A percentile compares a stretch with the other conserved stretches of the same genome.
Evolutionary conservation across 306 rosid species (phyloP).

Genomic region (Vigna trinervia): DNA sequence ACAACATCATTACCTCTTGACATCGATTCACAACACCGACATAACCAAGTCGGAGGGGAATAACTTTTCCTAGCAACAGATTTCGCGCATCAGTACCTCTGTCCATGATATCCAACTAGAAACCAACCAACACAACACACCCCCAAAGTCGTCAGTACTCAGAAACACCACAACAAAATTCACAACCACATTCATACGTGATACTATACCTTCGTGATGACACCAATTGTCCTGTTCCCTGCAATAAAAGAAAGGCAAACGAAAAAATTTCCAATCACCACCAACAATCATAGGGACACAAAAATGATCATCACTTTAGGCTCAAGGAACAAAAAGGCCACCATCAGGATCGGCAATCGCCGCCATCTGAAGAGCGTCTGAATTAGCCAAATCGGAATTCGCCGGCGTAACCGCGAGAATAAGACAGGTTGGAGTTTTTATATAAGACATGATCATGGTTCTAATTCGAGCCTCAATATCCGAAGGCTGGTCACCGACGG

Average conservation of each 20-base stretch:
- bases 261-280: background rate
- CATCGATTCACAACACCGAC: conserved; percentile 94
- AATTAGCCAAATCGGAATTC: conserved; percentile 96
- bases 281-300: conserved; percentile 10
- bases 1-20: conserved; percentile 77
- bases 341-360: conserved; percentile 99
- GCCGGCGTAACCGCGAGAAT: conserved; percentile 97
- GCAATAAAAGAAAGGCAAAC: conserved; percentile 33
- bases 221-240: conserved; percentile 96
- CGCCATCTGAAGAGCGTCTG: conserved; percentile 99
- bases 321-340: conserved; percentile 41
- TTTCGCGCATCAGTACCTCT: conserved; percentile 99
- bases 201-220: conserved; percentile 81
- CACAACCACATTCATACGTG: conserved; percentile 6
- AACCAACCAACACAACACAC: conserved; percentile 4
- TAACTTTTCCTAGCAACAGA: conserved; percentile 85
- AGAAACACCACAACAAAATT: conserved; percentile 29
- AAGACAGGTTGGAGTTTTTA: conserved; percentile 76
- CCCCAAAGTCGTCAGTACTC: conserved; percentile 44
- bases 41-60: conserved; percentile 94
- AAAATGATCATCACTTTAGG: conserved; percentile 24
- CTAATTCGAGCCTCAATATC: conserved; percentile 91
- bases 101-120: conserved; percentile 97
- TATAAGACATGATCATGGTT: conserved; percentile 96
- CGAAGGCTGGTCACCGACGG: conserved; percentile 99